phyloP scores from a whole-genome alignment of 768 basidiomycete genomes.

The Phallus indusiatus region DNA sequence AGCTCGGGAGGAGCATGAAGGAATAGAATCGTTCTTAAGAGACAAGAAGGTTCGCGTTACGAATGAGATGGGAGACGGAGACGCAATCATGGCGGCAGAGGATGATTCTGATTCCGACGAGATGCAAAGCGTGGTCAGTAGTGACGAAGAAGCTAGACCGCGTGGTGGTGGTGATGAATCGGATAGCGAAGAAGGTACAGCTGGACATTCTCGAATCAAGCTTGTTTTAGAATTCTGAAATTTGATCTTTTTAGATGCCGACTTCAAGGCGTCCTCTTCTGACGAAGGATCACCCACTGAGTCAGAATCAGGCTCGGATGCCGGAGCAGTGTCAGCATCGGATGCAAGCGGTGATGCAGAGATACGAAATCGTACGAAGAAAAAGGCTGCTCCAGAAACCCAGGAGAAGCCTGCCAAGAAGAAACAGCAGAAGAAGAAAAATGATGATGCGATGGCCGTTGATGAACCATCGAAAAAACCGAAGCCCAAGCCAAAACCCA shows the following conservation, averaged over 20 bases:
- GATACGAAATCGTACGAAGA: conserved; percentile 32
- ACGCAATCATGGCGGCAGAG: conserved; percentile 58
- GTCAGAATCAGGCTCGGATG: conserved; percentile 48
- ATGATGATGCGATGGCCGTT: conserved; percentile 42
- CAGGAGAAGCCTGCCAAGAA: conserved; percentile 17
- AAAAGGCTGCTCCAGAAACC: conserved; percentile 16
- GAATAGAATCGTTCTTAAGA: conserved; percentile 74
- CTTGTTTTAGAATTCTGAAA: background rate
- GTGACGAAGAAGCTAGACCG: conserved; percentile 47
- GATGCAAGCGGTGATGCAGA: conserved; percentile 77
- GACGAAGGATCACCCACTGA: conserved; percentile 85
- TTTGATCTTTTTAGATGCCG: conserved; percentile 53
- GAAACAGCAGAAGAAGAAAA: conserved; percentile 30
- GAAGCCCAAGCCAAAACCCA: conserved; percentile 35
- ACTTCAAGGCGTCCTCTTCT: conserved; percentile 80
- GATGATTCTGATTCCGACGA: conserved; percentile 72
- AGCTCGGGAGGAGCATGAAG: conserved; percentile 90
- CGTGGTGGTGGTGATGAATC: conserved; percentile 56
- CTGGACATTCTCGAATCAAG: conserved; percentile 3
- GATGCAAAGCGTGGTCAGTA: conserved; percentile 72
- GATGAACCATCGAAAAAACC: conserved; percentile 25
- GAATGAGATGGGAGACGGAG: conserved; percentile 91
- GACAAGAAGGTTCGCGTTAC: conserved; percentile 90
- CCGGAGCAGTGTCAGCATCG: conserved; percentile 71
- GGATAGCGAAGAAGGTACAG: conserved; percentile 64